Conservation (phyloP, 1,284 basidiomycete genomes). For the Phylloboletellus chloephorus region DNA sequence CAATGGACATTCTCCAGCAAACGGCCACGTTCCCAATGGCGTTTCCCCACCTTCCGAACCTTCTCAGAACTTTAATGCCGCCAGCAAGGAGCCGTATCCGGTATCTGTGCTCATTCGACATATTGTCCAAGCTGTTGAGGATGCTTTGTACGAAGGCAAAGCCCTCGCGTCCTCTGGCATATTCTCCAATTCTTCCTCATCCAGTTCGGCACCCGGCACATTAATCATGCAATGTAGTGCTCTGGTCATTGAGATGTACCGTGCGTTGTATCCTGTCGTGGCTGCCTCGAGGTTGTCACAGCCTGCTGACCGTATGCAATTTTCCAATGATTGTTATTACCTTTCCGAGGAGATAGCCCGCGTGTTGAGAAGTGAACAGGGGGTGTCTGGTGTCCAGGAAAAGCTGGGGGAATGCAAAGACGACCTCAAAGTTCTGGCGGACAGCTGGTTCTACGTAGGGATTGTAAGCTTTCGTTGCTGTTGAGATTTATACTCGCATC, state of each 20-base stretch:
- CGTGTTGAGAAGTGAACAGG: slow-evolving; percentile 29
- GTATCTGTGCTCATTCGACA: slow-evolving; percentile 54
- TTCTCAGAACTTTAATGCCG: slow-evolving; percentile 10
- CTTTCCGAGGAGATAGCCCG: slow-evolving; percentile 48
- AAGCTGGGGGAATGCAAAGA: slow-evolving; percentile 47
- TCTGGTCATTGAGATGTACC: slow-evolving; percentile 75
- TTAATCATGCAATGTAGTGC: slow-evolving; percentile 58
- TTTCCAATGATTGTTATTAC: slow-evolving; percentile 83
- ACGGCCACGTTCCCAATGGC: slow-evolving; percentile 27
- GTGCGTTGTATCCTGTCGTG: slow-evolving; percentile 75
- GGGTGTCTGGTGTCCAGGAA: slow-evolving; percentile 35
- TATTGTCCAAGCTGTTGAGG: slow-evolving; percentile 56
- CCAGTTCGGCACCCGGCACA: slow-evolving; percentile 39
- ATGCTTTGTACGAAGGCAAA: slow-evolving; percentile 53
- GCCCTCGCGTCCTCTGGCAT: slow-evolving; percentile 53
- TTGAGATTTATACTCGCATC: slow-evolving; percentile 4
- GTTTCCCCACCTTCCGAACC: slow-evolving; percentile 15
- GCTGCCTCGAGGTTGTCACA: slow-evolving; percentile 52
- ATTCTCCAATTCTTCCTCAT: slow-evolving; percentile 33
- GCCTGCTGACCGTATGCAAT: slow-evolving; percentile 66
- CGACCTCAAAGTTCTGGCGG: slow-evolving; percentile 48
- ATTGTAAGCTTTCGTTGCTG: slow-evolving; percentile 44
- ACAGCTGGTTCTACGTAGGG: slow-evolving; percentile 63
- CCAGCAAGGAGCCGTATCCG: slow-evolving; percentile 50
- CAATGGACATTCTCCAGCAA: slow-evolving; percentile 18